Base-by-base conservation (phyloP, 148 eudicot genomes). In the Silene latifolia region DNA sequence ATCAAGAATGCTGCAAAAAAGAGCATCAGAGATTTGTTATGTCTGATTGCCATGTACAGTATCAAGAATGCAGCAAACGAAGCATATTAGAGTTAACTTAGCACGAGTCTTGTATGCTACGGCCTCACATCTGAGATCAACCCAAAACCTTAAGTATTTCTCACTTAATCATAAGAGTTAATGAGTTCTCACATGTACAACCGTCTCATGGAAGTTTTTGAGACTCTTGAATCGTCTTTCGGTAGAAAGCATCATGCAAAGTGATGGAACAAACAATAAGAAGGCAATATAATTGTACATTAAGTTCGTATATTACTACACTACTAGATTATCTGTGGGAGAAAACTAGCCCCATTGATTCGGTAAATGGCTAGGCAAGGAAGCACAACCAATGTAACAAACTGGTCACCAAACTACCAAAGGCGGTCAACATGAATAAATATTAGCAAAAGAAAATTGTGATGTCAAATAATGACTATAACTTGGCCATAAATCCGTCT, bases 11-110 rank as follows among this genome's bases (percentile, higher is more conserved):
- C 98, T 94, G 89, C 73, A n/a, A 69, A 83, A 21, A 21, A 27
- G 8, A 47, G 17, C 14, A 35, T 8, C 7, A 63, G 23, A 13
- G 46, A 10, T 10, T 20, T 13, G 56, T 51, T 51, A 15, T 51
- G 56, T 67, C 98, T 92, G 62, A 91, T 78, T 63, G 96, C 98
- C 98, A 91, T 88, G 88, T 91, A 94, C 29, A 97, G 97, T 76
- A 94, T 94, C 74, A 94, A 85, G 79, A 94, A 91, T 77, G 96
- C 98, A 91, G 89, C 73, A 69, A 83, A 21, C 25, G 39, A 8
- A 47, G 17, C 14, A 56, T 67, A 35, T 8, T 12, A 13, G 44
- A 10, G 44, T 39, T 39, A 39, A 39, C 44, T 39, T 39, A 39
- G 44, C 44, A 39, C 8, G 9, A 39, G 44, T 35, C 42, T 35